These are phyloP conservation scores for Candida xiaguanensis DNA, from an alignment of 805 yeast genomes.

Conservation along the genomic window DNA sequence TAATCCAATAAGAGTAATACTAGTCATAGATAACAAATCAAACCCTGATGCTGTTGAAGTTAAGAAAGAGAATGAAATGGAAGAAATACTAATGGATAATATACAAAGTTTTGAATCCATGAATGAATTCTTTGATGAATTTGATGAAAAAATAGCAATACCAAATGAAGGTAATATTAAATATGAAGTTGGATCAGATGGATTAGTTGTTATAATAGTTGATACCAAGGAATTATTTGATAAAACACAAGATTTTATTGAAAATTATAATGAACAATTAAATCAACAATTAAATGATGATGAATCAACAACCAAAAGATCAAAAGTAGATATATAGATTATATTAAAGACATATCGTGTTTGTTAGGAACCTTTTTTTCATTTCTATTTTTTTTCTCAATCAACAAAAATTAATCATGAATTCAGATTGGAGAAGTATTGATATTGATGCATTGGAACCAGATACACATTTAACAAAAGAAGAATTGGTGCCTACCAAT, in stretches of 20 bases:
- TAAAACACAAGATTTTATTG: slow-evolving; percentile 41
- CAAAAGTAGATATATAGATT: slow-evolving; percentile 5
- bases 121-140: slow-evolving; percentile 49
- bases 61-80: slow-evolving; percentile 41
- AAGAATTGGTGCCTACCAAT: slow-evolving; percentile 55
- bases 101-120: slow-evolving; percentile 46
- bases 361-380: background rate
- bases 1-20: slow-evolving; percentile 43
- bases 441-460: slow-evolving; percentile 91
- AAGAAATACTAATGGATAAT: slow-evolving; percentile 44
- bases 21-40: slow-evolving; percentile 20
- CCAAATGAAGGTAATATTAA: slow-evolving; percentile 55
- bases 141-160: slow-evolving; percentile 48
- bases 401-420: slow-evolving; percentile 3
- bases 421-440: slow-evolving; percentile 81
- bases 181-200: slow-evolving; percentile 61
- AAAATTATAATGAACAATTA: slow-evolving; percentile 23
- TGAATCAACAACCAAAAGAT: background rate
- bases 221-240: slow-evolving; percentile 36
- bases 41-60: slow-evolving; percentile 8
- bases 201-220: slow-evolving; percentile 54
- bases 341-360: background rate
- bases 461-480: slow-evolving; percentile 62
- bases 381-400: background rate
- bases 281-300: slow-evolving; percentile 4